These are phyloP conservation scores for Globisporangium okanoganense DNA, from an alignment of 352 stramenopile genomes.

Conservation along the genomic window DNA sequence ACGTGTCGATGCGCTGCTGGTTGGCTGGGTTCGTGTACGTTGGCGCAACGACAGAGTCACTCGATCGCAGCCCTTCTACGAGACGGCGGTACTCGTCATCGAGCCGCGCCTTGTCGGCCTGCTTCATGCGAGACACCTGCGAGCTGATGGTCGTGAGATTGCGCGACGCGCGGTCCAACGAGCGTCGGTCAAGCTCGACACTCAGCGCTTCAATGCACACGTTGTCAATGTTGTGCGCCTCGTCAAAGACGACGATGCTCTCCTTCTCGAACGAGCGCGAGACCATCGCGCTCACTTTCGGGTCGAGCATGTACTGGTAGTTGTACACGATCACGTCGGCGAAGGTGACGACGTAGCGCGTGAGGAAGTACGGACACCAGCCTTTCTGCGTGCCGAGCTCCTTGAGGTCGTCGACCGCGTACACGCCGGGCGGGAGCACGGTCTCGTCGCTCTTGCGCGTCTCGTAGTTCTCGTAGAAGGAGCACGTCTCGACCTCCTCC, in stretches of 20 bases:
- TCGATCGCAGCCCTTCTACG: slow-evolving; percentile 94
- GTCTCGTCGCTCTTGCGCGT: slow-evolving; percentile 86
- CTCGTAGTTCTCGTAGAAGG: slow-evolving; percentile 91
- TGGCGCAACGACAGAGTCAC: slow-evolving; percentile 64
- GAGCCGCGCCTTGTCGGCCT: slow-evolving; percentile 87
- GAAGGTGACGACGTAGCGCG: slow-evolving; percentile 95
- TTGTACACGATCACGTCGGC: slow-evolving; percentile 99
- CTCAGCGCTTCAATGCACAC: slow-evolving; percentile 99
- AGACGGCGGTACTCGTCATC: slow-evolving; percentile 95
- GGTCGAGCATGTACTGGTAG: slow-evolving; percentile 99
- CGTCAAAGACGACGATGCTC: slow-evolving; percentile 96
- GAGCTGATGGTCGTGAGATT: slow-evolving; percentile 82
- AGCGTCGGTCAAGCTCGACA: slow-evolving; percentile 93
- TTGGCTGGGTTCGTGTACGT: slow-evolving; percentile 42
- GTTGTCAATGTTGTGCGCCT: slow-evolving; percentile 99
- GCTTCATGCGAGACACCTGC: slow-evolving; percentile 87
- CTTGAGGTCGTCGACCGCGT: slow-evolving; percentile 97
- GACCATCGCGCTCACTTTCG: slow-evolving; percentile 92
- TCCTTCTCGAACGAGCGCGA: slow-evolving; percentile 94
- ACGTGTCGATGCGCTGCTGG: slow-evolving; percentile 41
- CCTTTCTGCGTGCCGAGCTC: slow-evolving; percentile 85
- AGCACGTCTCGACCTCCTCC: slow-evolving; percentile 69
- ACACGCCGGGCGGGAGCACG: slow-evolving; percentile 92
- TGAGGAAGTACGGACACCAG: slow-evolving; percentile 99
- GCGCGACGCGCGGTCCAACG: slow-evolving; percentile 90